phyloP scores from a whole-genome alignment of 495 filamentous ascomycete species.

The Cryomyces minteri region DNA sequence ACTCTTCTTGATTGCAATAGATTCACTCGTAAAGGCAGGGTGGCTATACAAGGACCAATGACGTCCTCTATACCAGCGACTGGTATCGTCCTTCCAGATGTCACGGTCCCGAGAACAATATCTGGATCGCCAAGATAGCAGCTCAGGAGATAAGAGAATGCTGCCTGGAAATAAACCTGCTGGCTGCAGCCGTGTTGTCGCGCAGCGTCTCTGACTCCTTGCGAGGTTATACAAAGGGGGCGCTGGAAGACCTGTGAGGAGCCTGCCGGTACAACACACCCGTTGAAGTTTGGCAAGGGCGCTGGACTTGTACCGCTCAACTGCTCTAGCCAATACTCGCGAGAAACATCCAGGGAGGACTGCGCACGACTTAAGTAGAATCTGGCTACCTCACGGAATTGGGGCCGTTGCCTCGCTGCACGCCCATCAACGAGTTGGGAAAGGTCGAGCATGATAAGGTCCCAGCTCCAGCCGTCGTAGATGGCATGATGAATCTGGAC shows the following conservation, averaged over 20 bases:
- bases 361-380: slow-evolving; percentile 10
- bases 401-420: slow-evolving; percentile 22
- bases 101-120: slow-evolving; percentile 54
- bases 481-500: slow-evolving; percentile 52
- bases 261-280: background rate
- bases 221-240: slow-evolving; percentile 16
- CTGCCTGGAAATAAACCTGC: slow-evolving; percentile 54
- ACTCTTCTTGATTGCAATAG: slow-evolving; percentile 26
- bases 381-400: slow-evolving; percentile 29
- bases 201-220: background rate
- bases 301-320: background rate
- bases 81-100: slow-evolving; percentile 54
- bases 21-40: slow-evolving; percentile 46
- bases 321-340: background rate
- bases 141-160: slow-evolving; percentile 44
- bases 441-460: slow-evolving; percentile 49
- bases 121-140: slow-evolving; percentile 44
- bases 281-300: background rate
- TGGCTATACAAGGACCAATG: slow-evolving; percentile 52
- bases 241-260: slow-evolving; percentile 35
- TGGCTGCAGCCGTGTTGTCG: slow-evolving; percentile 17
- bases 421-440: slow-evolving; percentile 19
- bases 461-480: slow-evolving; percentile 69
- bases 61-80: slow-evolving; percentile 47
- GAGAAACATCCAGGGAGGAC: background rate